These are phyloP conservation scores for Saturnispora hagleri DNA, from an alignment of 805 yeast genomes.

Conservation along the genomic window DNA sequence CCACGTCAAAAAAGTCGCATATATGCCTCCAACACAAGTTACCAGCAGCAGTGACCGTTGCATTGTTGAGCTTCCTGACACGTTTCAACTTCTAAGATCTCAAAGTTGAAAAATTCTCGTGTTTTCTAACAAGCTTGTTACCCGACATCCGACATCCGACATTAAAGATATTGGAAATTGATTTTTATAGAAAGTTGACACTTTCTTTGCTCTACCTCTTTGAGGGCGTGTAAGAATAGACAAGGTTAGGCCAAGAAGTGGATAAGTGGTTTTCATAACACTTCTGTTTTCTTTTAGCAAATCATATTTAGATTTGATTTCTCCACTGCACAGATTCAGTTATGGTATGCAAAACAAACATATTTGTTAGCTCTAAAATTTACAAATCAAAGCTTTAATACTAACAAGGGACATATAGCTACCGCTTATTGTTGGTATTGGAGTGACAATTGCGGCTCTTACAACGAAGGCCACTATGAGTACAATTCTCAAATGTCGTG, in stretches of 20 bases:
- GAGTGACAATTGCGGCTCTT: slow-evolving; percentile 44
- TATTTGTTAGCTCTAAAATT: neutral
- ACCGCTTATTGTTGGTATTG: slow-evolving; percentile 47
- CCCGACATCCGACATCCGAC: neutral
- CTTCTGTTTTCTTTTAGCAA: neutral
- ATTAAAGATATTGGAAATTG: neutral
- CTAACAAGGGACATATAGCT: slow-evolving; percentile 25
- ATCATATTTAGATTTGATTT: no score
- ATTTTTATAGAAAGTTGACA: neutral
- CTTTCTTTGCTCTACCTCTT: neutral
- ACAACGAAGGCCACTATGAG: slow-evolving; percentile 32
- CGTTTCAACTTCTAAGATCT: neutral
- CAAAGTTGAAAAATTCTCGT: neutral
- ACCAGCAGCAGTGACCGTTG: slow-evolving; percentile 12
- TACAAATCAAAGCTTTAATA: neutral
- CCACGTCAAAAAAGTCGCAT: slow-evolving; percentile 85
- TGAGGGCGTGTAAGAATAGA: neutral
- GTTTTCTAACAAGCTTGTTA: neutral
- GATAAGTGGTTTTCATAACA: neutral
- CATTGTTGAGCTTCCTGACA: neutral
- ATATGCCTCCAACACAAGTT: slow-evolving; percentile 54
- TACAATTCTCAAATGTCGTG: slow-evolving; percentile 26
- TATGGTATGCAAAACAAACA: neutral
- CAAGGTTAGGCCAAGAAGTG: neutral
- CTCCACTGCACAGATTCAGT: neutral